Evolutionary conservation across 2,329 filamentous ascomycete species (phyloP), one percentile per base, ranked within the genome.

Genomic region (Colletotrichum karsti): DNA sequence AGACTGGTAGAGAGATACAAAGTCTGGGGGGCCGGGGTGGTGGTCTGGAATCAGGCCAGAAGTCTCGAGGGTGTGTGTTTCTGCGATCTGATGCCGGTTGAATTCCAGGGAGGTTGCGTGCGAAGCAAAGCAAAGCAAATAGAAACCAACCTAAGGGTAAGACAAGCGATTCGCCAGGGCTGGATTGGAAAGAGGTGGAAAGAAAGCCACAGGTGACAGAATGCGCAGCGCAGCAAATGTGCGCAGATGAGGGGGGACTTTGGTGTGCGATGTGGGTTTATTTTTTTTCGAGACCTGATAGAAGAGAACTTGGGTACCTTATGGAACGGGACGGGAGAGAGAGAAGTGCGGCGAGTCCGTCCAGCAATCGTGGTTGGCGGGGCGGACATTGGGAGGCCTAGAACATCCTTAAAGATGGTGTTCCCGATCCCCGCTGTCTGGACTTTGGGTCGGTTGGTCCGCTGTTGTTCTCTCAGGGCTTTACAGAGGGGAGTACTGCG

Each of bases 361-460:
- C 33, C 33, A 12, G 33, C 10, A 35, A 13, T 35, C 33, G 37
- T 26, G 22, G 54, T 9, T 9, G 41, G 9, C 7, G 50, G 22
- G 28, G 12, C n/a, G n/a, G n/a, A n/a, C n/a, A n/a, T n/a, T 24
- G 58, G 8, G 37, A 67, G 59, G 64, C 64, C 64, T 67, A 64
- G 64, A 67, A 64, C 64, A 58, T 53, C 60, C 64, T n/a, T 54
- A 53, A 64, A 64, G 59, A 67, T 67, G 60, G 64, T 67, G 64
- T 67, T 44, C 64, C 53, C 64, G 60, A 67, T 67, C 64, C 64
- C 64, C 60, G 46, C 64, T 64, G 37, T 58, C 64, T 67, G 64
- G 64, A 64, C 60, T 67, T 44, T 67, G 64, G 64, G 64, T 64
- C 61, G 54, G 61, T 60, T 60, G 33, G 54, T 59, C 60, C 39